These are phyloP conservation scores for Vigna angularis DNA, from an alignment of 306 rosid species.

Conservation along the genomic window DNA sequence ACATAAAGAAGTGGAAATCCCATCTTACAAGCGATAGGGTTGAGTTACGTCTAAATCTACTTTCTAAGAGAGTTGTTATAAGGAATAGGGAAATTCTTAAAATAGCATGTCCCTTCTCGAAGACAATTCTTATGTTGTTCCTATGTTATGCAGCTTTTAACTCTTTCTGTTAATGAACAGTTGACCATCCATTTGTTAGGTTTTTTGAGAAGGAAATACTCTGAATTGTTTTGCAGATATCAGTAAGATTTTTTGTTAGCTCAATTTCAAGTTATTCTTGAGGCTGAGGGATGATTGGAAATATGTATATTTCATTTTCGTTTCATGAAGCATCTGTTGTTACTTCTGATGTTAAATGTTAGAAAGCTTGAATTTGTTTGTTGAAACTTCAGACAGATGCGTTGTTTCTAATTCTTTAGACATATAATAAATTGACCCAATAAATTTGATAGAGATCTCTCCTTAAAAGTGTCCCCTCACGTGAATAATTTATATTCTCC, in stretches of 20 bases:
- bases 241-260: no score
- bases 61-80: background rate
- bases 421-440: background rate
- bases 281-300: no score
- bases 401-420: background rate
- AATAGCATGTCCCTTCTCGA: background rate
- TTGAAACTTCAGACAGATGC: constrained; percentile 16
- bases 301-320: no score
- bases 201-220: constrained; percentile 6
- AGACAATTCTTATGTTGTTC: constrained; percentile 11
- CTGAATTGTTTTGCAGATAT: background rate
- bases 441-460: background rate
- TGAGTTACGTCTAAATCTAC: no score
- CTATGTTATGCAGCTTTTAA: background rate
- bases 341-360: background rate
- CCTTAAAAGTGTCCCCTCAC: background rate
- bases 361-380: background rate
- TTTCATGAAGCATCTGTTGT: no score
- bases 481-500: background rate
- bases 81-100: constrained; percentile 21
- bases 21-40: no score
- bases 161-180: constrained; percentile 4
- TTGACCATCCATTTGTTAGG: background rate
- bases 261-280: no score
- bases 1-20: no score